Evolutionary conservation across 1,139 yeast species (phyloP).

Genomic region (Protomyces macrosporus): DNA sequence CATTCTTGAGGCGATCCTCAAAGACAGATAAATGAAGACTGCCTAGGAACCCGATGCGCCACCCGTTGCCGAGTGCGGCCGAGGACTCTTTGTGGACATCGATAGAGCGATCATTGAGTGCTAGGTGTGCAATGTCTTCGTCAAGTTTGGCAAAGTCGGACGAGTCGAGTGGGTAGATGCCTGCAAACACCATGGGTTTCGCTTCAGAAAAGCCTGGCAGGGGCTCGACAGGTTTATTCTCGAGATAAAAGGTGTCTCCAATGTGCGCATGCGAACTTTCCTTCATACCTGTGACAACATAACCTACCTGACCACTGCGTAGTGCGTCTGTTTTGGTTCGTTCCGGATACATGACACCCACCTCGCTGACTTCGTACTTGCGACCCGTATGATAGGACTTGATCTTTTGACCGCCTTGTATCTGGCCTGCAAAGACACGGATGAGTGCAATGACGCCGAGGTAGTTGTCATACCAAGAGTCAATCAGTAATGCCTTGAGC

Average conservation of each 20-base stretch:
- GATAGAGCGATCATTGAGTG: conserved; percentile 86
- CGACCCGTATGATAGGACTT: conserved; percentile 70
- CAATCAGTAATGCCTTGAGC: conserved; percentile 74
- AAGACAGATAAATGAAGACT: conserved; percentile 93
- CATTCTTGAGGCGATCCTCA: conserved; percentile 82
- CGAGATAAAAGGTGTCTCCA: conserved; percentile 81
- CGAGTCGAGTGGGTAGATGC: conserved; percentile 97
- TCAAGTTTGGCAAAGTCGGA: conserved; percentile 82
- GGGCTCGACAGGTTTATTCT: conserved; percentile 64
- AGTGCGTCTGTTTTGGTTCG: conserved; percentile 55
- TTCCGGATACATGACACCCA: conserved; percentile 94
- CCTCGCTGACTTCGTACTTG: conserved; percentile 80
- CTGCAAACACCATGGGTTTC: conserved; percentile 88
- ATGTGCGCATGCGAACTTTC: conserved; percentile 78
- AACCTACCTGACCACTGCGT: conserved; percentile 80
- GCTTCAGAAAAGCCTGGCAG: conserved; percentile 94
- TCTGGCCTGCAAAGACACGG: conserved; percentile 73
- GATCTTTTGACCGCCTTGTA: conserved; percentile 68
- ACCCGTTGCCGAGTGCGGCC: conserved; percentile 91
- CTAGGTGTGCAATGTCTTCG: conserved; percentile 81
- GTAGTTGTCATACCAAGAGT: conserved; percentile 94
- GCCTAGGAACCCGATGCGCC: conserved; percentile 94
- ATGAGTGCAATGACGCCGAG: conserved; percentile 88
- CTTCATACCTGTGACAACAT: conserved; percentile 88
- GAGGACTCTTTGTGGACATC: conserved; percentile 86